phyloP scores from a whole-genome alignment of 164 flowering plant genomes.

The Vitis labrusca region DNA sequence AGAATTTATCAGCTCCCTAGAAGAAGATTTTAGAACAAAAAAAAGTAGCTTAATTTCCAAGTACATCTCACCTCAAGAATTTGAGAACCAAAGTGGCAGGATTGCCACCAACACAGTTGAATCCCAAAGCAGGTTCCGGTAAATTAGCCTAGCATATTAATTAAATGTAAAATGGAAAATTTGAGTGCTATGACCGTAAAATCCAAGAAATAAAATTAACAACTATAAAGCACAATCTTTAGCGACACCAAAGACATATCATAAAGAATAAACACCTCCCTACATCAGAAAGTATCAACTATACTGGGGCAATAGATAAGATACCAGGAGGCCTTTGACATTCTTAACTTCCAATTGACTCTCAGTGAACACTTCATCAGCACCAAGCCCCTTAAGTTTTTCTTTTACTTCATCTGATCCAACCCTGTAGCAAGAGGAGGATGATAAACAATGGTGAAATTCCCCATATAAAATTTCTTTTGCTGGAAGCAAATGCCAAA shows the following conservation, averaged over 20 bases:
- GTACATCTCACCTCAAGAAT: slow-evolving; percentile 66
- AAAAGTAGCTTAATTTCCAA: not conserved
- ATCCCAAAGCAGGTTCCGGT: slow-evolving; percentile 85
- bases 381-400: slow-evolving; percentile 76
- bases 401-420: slow-evolving; percentile 80
- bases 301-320: slow-evolving; percentile 4
- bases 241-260: not conserved
- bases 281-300: slow-evolving; percentile 1
- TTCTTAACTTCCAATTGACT: slow-evolving; percentile 75
- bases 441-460: not conserved
- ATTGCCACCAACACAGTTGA: slow-evolving; percentile 94
- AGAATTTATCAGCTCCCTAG: slow-evolving; percentile 4
- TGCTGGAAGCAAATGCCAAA: not conserved
- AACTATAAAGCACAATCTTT: not conserved
- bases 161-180: not conserved
- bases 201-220: not conserved
- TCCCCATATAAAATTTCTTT: not conserved
- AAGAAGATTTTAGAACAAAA: not conserved
- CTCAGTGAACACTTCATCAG: slow-evolving; percentile 81
- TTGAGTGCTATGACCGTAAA: not conserved
- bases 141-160: slow-evolving; percentile 48
- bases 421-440: slow-evolving; percentile 39
- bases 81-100: slow-evolving; percentile 82
- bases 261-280: not conserved
- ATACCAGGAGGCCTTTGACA: slow-evolving; percentile 82